Conservation (phyloP, 2,329 filamentous ascomycete species). For the Ophiostoma novo-ulmi region DNA sequence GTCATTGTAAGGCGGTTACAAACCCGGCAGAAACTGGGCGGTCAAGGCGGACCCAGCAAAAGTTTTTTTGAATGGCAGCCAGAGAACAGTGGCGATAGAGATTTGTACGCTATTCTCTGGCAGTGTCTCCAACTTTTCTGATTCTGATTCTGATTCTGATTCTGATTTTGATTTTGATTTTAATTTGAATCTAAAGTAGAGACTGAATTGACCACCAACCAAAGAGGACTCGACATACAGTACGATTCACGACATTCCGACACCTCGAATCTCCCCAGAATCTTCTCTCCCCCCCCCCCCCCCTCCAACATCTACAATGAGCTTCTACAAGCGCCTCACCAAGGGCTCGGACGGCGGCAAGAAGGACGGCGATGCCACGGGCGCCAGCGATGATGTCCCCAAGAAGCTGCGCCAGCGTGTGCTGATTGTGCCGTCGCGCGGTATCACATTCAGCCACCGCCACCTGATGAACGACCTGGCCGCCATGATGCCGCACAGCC, state of each 20-base stretch:
- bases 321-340: constrained; percentile 65
- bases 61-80: constrained; percentile 13
- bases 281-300: no score
- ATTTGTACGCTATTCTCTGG: constrained; percentile 2
- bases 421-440: constrained; percentile 84
- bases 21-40: constrained; percentile 6
- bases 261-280: not conserved
- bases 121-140: not conserved
- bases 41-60: constrained; percentile 15
- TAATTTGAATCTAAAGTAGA: not conserved
- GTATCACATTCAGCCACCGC: constrained; percentile 89
- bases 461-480: constrained; percentile 88
- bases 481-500: constrained; percentile 80
- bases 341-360: constrained; percentile 40
- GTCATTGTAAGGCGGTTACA: not conserved
- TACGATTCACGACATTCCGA: no score
- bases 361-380: constrained; percentile 40
- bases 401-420: constrained; percentile 69
- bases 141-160: not conserved
- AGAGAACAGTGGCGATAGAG: not conserved
- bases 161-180: no score
- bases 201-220: not conserved
- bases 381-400: constrained; percentile 38
- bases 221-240: no score
- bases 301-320: constrained; percentile 8